Evolutionary conservation across 495 filamentous ascomycete genomes (phyloP).

Genomic region (Neurospora sp.): DNA sequence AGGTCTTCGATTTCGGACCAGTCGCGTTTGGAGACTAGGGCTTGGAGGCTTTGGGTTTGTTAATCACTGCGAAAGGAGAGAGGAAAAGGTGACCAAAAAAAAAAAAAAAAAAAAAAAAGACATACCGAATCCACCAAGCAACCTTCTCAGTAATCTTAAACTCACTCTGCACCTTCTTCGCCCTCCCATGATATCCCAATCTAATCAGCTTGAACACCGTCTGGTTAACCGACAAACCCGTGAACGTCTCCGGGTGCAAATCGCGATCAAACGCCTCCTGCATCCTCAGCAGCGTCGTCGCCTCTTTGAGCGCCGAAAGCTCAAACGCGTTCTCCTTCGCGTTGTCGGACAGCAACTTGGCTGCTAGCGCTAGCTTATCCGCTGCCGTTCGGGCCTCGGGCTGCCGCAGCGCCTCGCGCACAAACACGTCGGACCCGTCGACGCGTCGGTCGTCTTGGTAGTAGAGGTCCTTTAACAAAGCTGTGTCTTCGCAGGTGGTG

Average conservation of each 20-base stretch:
- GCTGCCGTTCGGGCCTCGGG: conserved; percentile 45
- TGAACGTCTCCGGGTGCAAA: conserved; percentile 54
- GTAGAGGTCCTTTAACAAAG: conserved; percentile 88
- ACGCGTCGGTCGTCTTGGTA: conserved; percentile 93
- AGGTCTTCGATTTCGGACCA: conserved; percentile 90
- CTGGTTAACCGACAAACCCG: conserved; percentile 78
- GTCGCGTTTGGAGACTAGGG: conserved; percentile 76
- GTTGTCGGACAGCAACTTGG: conserved; percentile 66
- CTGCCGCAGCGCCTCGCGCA: conserved; percentile 68
- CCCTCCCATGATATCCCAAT: conserved; percentile 65
- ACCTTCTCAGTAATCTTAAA: conserved; percentile 89
- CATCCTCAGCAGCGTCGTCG: conserved; percentile 64
- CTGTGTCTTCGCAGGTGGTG: conserved; percentile 48
- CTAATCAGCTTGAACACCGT: conserved; percentile 77
- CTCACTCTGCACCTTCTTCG: conserved; percentile 76
- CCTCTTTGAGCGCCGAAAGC: conserved; percentile 66
- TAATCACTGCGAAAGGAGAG: no score
- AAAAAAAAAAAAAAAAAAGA: background rate
- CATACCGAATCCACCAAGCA: conserved; percentile 70
- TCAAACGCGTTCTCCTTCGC: conserved; percentile 72
- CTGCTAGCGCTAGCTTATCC: conserved; percentile 80
- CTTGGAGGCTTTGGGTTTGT: conserved; percentile 51
- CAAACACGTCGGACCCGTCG: conserved; percentile 79
- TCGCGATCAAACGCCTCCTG: conserved; percentile 83
- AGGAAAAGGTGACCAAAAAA: no score